phyloP scores from a whole-genome alignment of 495 filamentous ascomycete genomes.

The Neurospora sp. region DNA sequence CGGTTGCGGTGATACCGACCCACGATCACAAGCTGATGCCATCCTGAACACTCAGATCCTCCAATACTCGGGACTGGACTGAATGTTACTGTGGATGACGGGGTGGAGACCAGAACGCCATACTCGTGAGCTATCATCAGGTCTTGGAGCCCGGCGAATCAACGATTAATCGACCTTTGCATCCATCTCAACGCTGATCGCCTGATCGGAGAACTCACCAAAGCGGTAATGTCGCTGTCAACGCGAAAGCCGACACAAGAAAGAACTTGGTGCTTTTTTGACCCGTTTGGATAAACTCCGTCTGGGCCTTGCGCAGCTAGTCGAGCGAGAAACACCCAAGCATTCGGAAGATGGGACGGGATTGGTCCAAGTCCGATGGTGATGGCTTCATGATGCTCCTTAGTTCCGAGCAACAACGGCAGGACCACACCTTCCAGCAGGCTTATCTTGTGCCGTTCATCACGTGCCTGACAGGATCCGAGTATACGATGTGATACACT shows the following conservation, averaged over 20 bases:
- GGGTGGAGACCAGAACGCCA: too few relatives aligned
- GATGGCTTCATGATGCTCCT: background rate
- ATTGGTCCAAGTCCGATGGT: background rate
- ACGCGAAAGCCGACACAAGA: background rate
- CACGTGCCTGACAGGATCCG: background rate
- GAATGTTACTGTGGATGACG: too few relatives aligned
- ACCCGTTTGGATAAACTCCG: background rate
- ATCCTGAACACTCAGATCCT: background rate
- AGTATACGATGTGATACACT: background rate
- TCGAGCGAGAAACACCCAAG: background rate
- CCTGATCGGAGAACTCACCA: background rate
- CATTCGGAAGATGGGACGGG: background rate
- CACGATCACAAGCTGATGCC: background rate
- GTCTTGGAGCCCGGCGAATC: background rate
- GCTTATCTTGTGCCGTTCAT: too few relatives aligned
- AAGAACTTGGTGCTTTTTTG: background rate
- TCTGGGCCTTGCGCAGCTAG: background rate
- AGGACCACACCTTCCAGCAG: too few relatives aligned
- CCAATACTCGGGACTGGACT: too few relatives aligned
- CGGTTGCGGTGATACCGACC: background rate
- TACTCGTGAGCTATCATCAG: too few relatives aligned
- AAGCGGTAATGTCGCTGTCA: background rate
- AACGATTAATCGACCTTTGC: background rate
- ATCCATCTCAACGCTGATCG: background rate
- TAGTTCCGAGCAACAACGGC: background rate